These are phyloP conservation scores for Moesziomyces parantarcticus DNA, from an alignment of 1,284 basidiomycete genomes.

Conservation along the genomic window DNA sequence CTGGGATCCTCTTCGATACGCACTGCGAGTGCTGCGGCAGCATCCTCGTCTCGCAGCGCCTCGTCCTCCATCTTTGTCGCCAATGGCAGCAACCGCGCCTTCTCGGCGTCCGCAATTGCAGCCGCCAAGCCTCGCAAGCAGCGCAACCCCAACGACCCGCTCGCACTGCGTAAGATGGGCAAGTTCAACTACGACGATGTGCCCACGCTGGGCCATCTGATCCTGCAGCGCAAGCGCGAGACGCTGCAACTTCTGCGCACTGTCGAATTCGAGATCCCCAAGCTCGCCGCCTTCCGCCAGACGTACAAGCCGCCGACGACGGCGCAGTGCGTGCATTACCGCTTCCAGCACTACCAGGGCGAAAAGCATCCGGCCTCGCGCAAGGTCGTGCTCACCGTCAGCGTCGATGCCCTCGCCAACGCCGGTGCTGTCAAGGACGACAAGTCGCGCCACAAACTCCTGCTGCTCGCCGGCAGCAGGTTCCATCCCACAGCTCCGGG, in stretches of 20 bases:
- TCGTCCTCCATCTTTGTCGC: conserved; percentile 10
- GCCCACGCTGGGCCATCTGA: conserved; percentile 60
- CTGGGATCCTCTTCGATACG: neutral
- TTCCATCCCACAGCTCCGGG: conserved; percentile 34
- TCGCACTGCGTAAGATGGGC: conserved; percentile 53
- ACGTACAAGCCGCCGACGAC: conserved; percentile 59
- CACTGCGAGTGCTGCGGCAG: conserved; percentile 7
- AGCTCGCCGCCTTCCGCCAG: conserved; percentile 62
- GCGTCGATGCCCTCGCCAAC: conserved; percentile 54
- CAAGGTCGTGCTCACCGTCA: conserved; percentile 66
- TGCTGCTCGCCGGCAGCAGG: conserved; percentile 67
- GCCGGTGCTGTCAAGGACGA: conserved; percentile 41
- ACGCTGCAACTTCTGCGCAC: conserved; percentile 58
- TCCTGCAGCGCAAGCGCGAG: conserved; percentile 57
- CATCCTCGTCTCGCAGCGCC: conserved; percentile 12
- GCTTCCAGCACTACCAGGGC: conserved; percentile 68
- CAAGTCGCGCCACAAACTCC: conserved; percentile 67
- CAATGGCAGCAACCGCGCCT: conserved; percentile 12
- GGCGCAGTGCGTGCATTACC: conserved; percentile 50
- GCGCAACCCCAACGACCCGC: conserved; percentile 43
- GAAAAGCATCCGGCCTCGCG: conserved; percentile 67
- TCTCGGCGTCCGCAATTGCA: conserved; percentile 33
- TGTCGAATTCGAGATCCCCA: conserved; percentile 62
- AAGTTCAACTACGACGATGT: conserved; percentile 65
- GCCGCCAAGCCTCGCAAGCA: conserved; percentile 54